These are phyloP conservation scores for Aspergillus udagawae DNA, from an alignment of 2,329 filamentous ascomycete species.

Conservation along the genomic window DNA sequence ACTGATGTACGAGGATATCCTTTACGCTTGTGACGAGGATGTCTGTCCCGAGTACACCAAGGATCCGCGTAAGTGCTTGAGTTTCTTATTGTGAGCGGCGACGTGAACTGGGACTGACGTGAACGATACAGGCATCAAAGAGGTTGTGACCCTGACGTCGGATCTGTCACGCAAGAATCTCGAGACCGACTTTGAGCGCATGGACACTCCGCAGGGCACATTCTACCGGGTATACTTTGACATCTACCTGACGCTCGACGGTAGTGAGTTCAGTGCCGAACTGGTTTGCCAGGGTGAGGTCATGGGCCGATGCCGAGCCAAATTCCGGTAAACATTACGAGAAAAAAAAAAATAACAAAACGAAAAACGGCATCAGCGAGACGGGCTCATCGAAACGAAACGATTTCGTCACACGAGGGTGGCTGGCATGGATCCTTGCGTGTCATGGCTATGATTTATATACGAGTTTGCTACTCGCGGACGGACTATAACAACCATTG, in stretches of 20 bases:
- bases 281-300: constrained; percentile 98
- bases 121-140: constrained; percentile 76
- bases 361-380: not conserved
- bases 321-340: constrained; percentile 60
- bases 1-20: constrained; percentile 97
- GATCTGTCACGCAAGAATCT: constrained; percentile 97
- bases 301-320: constrained; percentile 92
- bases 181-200: constrained; percentile 98
- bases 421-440: not conserved
- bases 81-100: not conserved
- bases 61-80: constrained; percentile 79
- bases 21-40: constrained; percentile 97
- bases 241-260: constrained; percentile 87
- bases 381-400: not conserved
- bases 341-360: not conserved
- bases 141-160: constrained; percentile 94
- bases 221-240: constrained; percentile 76
- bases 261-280: constrained; percentile 96
- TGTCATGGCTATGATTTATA: not conserved
- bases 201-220: constrained; percentile 96
- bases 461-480: not conserved
- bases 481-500: not conserved
- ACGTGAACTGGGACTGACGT: not conserved
- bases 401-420: not conserved
- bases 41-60: constrained; percentile 98